A percentile compares a stretch with the other conserved stretches of the same genome.
These are phyloP conservation scores for Termitomyces titanicus DNA, from an alignment of 768 basidiomycete genomes.

Conservation along the genomic window DNA sequence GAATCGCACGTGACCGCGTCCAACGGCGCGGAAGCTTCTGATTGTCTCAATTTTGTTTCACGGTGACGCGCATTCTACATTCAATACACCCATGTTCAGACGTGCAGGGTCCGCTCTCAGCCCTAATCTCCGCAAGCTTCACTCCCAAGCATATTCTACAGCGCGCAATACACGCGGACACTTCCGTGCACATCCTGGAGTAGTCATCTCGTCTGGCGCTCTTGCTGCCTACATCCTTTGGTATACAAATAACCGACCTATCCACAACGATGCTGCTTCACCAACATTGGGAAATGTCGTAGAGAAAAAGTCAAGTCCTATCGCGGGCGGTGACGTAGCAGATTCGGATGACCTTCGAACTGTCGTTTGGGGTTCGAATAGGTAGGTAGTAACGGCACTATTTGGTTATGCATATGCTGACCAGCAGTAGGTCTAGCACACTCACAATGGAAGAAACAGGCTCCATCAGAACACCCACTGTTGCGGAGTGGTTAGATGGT, in stretches of 20 bases:
- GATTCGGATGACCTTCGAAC: slow-evolving; percentile 36
- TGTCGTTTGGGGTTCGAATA: slow-evolving; percentile 76
- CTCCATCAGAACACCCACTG: slow-evolving; percentile 44
- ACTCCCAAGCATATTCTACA: slow-evolving; percentile 18
- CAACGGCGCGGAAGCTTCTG: slow-evolving; percentile 7
- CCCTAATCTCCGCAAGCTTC: slow-evolving; percentile 22
- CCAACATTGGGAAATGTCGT: slow-evolving; percentile 10
- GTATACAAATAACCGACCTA: slow-evolving; percentile 30
- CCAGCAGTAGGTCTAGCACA: slow-evolving; percentile 37
- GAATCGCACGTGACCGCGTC: slow-evolving; percentile 10
- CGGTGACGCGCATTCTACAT: slow-evolving; percentile 2
- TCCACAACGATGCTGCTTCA: slow-evolving; percentile 27
- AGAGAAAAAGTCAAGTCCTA: slow-evolving; percentile 4
- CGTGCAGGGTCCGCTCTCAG: slow-evolving; percentile 19
- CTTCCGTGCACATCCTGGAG: slow-evolving; percentile 12
- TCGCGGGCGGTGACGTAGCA: slow-evolving; percentile 12
- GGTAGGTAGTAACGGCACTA: slow-evolving; percentile 32
- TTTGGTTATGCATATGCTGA: neutral
- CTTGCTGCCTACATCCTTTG: slow-evolving; percentile 34
- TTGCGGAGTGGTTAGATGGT: slow-evolving; percentile 57
- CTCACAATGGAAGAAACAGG: slow-evolving; percentile 39
- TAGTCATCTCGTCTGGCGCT: slow-evolving; percentile 26
- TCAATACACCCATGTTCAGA: slow-evolving; percentile 23
- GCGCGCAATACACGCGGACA: slow-evolving; percentile 14
- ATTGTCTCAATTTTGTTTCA: slow-evolving; percentile 12